phyloP scores from a whole-genome alignment of 2,329 filamentous ascomycete species.

The Zasmidium cellare region DNA sequence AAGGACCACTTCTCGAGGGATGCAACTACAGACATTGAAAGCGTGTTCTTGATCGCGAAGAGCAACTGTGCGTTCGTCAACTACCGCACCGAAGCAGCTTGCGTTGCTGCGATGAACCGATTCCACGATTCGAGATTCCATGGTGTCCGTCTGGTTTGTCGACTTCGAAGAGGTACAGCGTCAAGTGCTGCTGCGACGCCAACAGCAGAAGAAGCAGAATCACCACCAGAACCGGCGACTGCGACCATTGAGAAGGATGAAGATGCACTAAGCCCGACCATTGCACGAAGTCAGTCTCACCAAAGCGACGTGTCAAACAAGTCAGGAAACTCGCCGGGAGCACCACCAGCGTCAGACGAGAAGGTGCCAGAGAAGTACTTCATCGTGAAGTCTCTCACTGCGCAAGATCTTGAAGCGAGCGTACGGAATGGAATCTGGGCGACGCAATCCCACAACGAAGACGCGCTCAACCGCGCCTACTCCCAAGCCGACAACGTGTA shows the following conservation, averaged over 20 bases:
- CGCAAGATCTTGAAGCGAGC: constrained; percentile 86
- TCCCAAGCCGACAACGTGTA: constrained; percentile 82
- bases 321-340: constrained; percentile 2
- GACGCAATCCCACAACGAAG: constrained; percentile 90
- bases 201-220: constrained; percentile 17
- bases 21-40: constrained; percentile 73
- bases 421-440: constrained; percentile 89
- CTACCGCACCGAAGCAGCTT: constrained; percentile 78
- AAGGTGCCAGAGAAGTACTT: constrained; percentile 75
- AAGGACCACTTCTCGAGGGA: constrained; percentile 88
- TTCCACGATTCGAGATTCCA: constrained; percentile 91
- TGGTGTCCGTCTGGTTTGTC: constrained; percentile 80
- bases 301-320: constrained; percentile 5
- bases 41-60: constrained; percentile 90
- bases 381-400: constrained; percentile 86
- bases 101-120: constrained; percentile 72
- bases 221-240: constrained; percentile 8
- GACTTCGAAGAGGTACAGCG: constrained; percentile 60
- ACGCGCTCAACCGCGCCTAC: constrained; percentile 78
- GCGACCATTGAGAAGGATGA: neutral
- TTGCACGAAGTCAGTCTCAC: constrained; percentile 21
- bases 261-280: constrained; percentile 20
- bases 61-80: constrained; percentile 98
- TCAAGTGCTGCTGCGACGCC: constrained; percentile 15
- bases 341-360: constrained; percentile 11